These are phyloP conservation scores for Heracleum sosnowskyi DNA, from an alignment of 129 eudicot genomes.

Conservation along the genomic window DNA sequence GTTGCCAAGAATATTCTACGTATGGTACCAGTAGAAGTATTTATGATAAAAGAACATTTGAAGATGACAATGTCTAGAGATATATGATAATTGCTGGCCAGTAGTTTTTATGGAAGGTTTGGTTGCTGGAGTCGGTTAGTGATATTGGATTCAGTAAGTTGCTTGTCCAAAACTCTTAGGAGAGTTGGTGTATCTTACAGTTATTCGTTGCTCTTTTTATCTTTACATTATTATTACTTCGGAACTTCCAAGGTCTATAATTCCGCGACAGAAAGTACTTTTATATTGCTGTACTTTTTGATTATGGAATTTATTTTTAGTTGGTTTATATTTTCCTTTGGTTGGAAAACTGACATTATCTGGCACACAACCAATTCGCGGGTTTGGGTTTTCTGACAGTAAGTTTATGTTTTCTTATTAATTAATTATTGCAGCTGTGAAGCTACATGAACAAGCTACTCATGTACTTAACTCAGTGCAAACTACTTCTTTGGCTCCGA, in stretches of 20 bases:
- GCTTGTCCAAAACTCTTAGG: background rate
- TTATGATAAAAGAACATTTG: background rate
- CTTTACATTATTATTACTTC: background rate
- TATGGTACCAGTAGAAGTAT: background rate
- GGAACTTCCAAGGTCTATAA: background rate
- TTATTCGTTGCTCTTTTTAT: background rate
- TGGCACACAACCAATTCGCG: background rate
- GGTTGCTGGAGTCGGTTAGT: background rate
- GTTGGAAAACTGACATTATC: background rate
- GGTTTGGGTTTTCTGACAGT: background rate
- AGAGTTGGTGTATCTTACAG: background rate
- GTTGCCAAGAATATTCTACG: background rate
- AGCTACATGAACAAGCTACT: conserved; percentile 54
- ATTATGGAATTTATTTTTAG: background rate
- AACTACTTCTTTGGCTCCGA: conserved; percentile 47
- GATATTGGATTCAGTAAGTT: background rate
- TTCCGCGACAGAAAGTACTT: background rate
- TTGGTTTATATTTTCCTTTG: background rate
- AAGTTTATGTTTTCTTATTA: background rate
- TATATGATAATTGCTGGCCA: background rate
- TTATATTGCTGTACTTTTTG: background rate
- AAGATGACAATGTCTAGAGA: background rate
- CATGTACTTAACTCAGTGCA: conserved; percentile 33
- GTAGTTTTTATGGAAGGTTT: background rate
- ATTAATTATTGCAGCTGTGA: conserved; percentile 36